A percentile compares a stretch with the other conserved stretches of the same genome.
Evolutionary conservation across 179 eudicot genomes (phyloP).

Genomic region (Silene noctiflora): DNA sequence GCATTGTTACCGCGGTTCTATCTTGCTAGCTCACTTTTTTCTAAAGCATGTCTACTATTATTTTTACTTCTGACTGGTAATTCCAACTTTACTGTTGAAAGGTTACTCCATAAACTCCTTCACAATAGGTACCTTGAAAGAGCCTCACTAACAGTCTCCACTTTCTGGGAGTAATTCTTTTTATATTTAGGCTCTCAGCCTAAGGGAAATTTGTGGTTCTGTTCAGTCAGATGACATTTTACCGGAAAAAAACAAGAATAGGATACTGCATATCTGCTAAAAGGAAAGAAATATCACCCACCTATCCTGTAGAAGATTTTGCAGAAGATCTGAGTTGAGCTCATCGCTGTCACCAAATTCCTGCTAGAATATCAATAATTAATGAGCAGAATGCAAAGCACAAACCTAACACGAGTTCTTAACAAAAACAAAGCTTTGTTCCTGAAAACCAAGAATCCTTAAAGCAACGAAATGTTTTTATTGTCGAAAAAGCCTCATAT

Average conservation of each 20-base stretch:
- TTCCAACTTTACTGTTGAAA: neutral
- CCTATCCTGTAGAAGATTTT: slow-evolving; percentile 51
- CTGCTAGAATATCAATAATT: slow-evolving; percentile 31
- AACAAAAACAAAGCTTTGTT: neutral
- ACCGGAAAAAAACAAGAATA: neutral
- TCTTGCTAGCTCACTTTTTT: neutral
- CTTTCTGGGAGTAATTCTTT: neutral
- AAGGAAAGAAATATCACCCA: slow-evolving; percentile 29
- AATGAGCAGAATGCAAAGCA: slow-evolving; percentile 1
- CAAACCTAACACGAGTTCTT: slow-evolving; percentile 13
- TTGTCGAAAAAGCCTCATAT: neutral
- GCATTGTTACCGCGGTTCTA: neutral
- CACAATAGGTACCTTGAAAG: neutral
- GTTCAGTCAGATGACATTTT: slow-evolving; percentile 5
- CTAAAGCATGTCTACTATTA: neutral
- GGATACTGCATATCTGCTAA: neutral
- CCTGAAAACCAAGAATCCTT: neutral
- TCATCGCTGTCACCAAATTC: slow-evolving; percentile 29
- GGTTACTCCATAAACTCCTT: neutral
- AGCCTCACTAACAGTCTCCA: slow-evolving; percentile 8
- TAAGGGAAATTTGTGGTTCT: neutral
- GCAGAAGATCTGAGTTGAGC: slow-evolving; percentile 39
- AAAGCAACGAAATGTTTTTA: neutral
- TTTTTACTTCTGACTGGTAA: neutral
- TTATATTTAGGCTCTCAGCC: neutral